Evolutionary conservation across 2,329 filamentous ascomycete species (phyloP), one percentile per base, ranked within the genome.

Genomic region (Sporothrix euskadiensis): DNA sequence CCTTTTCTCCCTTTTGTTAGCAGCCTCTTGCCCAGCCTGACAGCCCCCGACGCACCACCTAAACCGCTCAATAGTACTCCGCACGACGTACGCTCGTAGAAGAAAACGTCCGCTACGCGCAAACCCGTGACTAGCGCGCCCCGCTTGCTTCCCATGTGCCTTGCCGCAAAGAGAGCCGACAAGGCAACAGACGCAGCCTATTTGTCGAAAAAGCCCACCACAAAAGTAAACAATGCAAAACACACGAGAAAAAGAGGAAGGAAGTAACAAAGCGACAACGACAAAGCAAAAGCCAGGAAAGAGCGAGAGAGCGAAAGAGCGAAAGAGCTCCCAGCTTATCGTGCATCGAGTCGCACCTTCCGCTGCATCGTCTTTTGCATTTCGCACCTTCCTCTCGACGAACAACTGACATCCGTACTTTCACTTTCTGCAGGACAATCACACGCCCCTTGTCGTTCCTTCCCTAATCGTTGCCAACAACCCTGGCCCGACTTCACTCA

Each of bases 171-270:
- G 63, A 49, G 61, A 7, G 41, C 41, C 32, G 26, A 26, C 41
- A 49, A n/a, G 9, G 44, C 65, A 49, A 49, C 44, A 49, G 44
- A 49, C 44, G 44, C 44, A 39, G 66, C 66, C 44, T 69, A 69
- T 69, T 69, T 69, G 47, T 52, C 47, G 47, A n/a, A 39, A 54
- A 66, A 39, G 12, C 30, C 41, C 66, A 35, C 66, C 30, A 30
- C 47, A 54, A 65, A 73, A 73, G 72, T 73, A 73, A 73, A 73
- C 72, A 73, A 54, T 14, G 6, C 44, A 65, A 71, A 70, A 47
- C 68, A 57, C 68, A 59, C 68, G 65, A 69, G 47, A 54, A 35
- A 8, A 35, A 35, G 10, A 47, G n/a, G 39, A 65, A 66, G 61
- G 61, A 66, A 44, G 39, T 10, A 69, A 41, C 47, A 30, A 54